Percentiles rank a stretch among this genome's conserved stretches.
Conservation (phyloP, 164 flowering plant genomes). For the Magnolia kwangsiensis region DNA sequence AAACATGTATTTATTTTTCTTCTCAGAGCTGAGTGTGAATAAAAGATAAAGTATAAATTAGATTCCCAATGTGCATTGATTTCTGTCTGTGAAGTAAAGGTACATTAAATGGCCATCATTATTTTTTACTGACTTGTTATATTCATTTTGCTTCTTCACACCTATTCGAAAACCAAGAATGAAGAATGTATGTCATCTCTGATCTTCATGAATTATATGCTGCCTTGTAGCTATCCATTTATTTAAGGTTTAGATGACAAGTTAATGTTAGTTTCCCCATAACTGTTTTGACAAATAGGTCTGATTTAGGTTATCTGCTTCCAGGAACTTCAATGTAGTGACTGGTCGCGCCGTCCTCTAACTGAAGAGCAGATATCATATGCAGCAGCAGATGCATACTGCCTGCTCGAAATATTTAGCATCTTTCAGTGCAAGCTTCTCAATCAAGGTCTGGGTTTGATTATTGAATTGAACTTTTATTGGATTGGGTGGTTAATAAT, state of each 20-base stretch:
- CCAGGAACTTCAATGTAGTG: slow-evolving; percentile 98
- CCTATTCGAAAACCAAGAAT: background rate
- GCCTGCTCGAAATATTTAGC: slow-evolving; percentile 70
- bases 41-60: too few species aligned
- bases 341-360: slow-evolving; percentile 93
- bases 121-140: background rate
- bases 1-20: too few species aligned
- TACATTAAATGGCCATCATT: background rate
- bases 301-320: slow-evolving; percentile 16
- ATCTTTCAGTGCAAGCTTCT: slow-evolving; percentile 46
- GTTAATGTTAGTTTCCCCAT: background rate
- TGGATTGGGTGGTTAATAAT: background rate
- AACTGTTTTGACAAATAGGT: background rate
- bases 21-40: too few species aligned
- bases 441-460: slow-evolving; percentile 51
- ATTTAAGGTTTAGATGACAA: background rate
- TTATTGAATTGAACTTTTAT: background rate
- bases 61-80: too few species aligned
- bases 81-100: background rate
- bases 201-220: background rate
- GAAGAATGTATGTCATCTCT: background rate
- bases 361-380: slow-evolving; percentile 77
- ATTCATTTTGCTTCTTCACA: background rate
- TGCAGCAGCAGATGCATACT: slow-evolving; percentile 91
- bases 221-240: background rate